phyloP scores from a whole-genome alignment of 768 basidiomycete genomes.

The Boletus reticulatus region DNA sequence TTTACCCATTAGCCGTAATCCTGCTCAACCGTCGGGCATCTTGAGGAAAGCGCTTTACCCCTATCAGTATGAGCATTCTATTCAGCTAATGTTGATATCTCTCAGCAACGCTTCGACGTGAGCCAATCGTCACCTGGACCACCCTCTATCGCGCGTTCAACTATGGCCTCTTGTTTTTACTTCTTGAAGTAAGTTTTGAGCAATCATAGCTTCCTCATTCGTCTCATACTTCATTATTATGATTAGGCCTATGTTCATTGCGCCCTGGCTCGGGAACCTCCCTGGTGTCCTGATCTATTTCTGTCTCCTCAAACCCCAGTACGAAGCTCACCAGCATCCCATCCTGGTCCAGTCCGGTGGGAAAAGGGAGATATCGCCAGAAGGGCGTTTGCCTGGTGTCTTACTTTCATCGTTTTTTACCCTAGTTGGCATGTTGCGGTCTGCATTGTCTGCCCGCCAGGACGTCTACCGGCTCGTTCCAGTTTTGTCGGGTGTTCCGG shows the following conservation, averaged over 20 bases:
- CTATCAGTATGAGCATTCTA: slow-evolving; percentile 11
- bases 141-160: slow-evolving; percentile 24
- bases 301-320: slow-evolving; percentile 19
- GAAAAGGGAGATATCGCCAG: slow-evolving; percentile 17
- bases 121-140: slow-evolving; percentile 27
- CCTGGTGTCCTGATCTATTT: slow-evolving; percentile 25
- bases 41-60: slow-evolving; percentile 16
- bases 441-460: slow-evolving; percentile 20
- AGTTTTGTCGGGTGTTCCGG: slow-evolving; percentile 24
- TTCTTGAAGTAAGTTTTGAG: slow-evolving; percentile 19
- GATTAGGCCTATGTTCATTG: slow-evolving; percentile 22
- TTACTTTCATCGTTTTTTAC: slow-evolving; percentile 18
- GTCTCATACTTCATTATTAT: neutral
- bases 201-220: neutral
- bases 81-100: neutral
- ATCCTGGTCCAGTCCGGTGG: slow-evolving; percentile 16
- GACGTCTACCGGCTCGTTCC: slow-evolving; percentile 22
- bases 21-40: neutral
- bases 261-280: slow-evolving; percentile 23
- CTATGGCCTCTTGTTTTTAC: slow-evolving; percentile 25
- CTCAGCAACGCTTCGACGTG: slow-evolving; percentile 18
- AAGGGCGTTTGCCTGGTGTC: slow-evolving; percentile 21
- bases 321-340: slow-evolving; percentile 14
- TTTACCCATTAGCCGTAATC: neutral
- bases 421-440: slow-evolving; percentile 27